Evolutionary conservation across 345 rosid genomes (phyloP), one percentile per base, ranked within the genome.

Genomic region (Eutrema heterophyllum): DNA sequence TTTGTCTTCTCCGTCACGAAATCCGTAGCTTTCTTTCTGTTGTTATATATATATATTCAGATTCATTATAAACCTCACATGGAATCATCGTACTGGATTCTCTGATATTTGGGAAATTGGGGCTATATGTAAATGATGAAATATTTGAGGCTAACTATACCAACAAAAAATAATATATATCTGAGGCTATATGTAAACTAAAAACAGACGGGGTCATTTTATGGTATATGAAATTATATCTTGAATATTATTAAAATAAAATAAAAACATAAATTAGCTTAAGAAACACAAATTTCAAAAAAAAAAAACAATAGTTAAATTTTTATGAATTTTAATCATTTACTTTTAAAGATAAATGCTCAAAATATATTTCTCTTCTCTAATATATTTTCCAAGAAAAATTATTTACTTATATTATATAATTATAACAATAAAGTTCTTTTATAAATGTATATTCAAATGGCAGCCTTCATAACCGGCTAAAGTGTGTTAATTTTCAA

Each of bases 11-110:
- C 69, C 26, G 68, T 72, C 69, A 62, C 2, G 62, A 5, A 72
- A 40, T 72, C 76, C 10, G 76, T 40, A 51, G 69, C 69, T 62
- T n/a, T 60, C 45, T 72, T 72, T 72, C 76, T 71, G 0, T 24
- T 46, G 5, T 5, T 27, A 24, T 5, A 11, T 30, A 57, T 27
- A 24, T 5, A 11, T 30, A 57, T 46, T 41, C 14, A 57, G 16
- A 68, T 54, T 53, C 32, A 68, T 30, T 29, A 48, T 27, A 46
- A 4, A 64, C 15, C 68, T 30, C 5, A 30, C 65, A 40, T 24
- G 49, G 11, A 60, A 44, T 5, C 9, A 18, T 32, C 29, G 4
- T 33, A 16, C 3, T 33, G 18, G 2, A n/a, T 36, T 59, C 46
- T 38, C 46, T 21, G 18, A 18, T 18, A 21, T 39, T 63, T 30